Conservation (phyloP, 306 rosid genomes). For the Lathyrus oleraceus region DNA sequence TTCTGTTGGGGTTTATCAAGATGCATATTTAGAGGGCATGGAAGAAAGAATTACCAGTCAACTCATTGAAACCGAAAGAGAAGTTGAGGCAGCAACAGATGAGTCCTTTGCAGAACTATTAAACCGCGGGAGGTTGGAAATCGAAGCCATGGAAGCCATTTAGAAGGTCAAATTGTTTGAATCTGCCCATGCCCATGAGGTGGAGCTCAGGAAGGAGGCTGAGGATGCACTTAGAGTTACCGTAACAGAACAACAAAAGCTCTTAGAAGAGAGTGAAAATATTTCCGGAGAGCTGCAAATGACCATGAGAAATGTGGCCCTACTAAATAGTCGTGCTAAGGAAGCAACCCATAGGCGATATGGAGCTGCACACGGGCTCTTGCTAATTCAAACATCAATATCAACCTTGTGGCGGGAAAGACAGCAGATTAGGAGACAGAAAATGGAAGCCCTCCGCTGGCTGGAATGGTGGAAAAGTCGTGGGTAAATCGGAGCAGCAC, state of each 20-base stretch:
- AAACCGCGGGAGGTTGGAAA: no score
- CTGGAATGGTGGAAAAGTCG: conserved; percentile 70
- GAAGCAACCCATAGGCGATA: conserved; percentile 64
- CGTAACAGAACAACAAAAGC: conserved; percentile 54
- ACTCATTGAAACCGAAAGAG: no score
- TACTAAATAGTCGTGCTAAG: conserved; percentile 56
- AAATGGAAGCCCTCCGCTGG: conserved; percentile 75
- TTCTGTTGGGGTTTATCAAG: no score
- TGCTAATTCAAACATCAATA: conserved; percentile 67
- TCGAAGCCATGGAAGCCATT: no score
- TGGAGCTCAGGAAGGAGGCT: conserved; percentile 54
- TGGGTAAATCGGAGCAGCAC: conserved; percentile 55
- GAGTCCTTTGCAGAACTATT: no score
- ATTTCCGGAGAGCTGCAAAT: conserved; percentile 48
- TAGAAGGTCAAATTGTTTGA: no score
- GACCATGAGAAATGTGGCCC: conserved; percentile 66
- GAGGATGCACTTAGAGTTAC: conserved; percentile 56
- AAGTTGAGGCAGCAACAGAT: no score
- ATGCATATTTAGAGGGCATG: no score
- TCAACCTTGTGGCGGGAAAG: conserved; percentile 66
- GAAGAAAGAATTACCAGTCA: no score
- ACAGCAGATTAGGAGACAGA: conserved; percentile 66
- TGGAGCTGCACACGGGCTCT: conserved; percentile 62
- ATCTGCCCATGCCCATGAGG: conserved; percentile 52
- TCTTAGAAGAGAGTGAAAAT: conserved; percentile 49